These are phyloP conservation scores for Verticillium albo-atrum DNA, from an alignment of 2,329 filamentous ascomycete species.

Conservation along the genomic window DNA sequence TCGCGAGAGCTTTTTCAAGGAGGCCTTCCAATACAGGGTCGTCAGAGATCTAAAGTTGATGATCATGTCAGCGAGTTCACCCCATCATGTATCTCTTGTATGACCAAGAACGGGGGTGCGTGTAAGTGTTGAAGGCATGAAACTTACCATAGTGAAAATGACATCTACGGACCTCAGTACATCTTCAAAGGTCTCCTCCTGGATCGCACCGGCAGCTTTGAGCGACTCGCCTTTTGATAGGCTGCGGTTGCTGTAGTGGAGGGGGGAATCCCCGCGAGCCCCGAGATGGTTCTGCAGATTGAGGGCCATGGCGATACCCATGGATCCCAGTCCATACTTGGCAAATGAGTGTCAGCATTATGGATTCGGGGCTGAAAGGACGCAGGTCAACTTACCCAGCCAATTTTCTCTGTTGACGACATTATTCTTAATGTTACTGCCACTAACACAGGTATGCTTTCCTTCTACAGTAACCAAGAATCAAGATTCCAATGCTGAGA, in stretches of 20 bases:
- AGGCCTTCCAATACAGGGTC: conserved; percentile 6
- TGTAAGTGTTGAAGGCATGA: too few species aligned
- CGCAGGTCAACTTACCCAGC: too few species aligned
- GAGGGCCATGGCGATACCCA: conserved; percentile 37
- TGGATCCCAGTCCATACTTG: conserved; percentile 32
- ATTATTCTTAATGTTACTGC: too few species aligned
- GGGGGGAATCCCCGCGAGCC: conserved; percentile 21
- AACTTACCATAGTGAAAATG: conserved; percentile 31
- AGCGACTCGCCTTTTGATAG: conserved; percentile 29
- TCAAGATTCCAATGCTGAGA: too few species aligned
- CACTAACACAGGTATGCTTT: too few species aligned
- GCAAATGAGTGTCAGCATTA: not conserved
- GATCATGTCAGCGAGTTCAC: too few species aligned
- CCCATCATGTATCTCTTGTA: too few species aligned
- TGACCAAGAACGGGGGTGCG: too few species aligned
- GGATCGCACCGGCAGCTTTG: conserved; percentile 24
- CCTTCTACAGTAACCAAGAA: too few species aligned
- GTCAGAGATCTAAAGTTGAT: too few species aligned
- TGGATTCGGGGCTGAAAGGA: not conserved
- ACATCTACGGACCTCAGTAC: conserved; percentile 29
- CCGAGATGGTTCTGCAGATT: conserved; percentile 35
- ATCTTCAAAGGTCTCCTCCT: conserved; percentile 26
- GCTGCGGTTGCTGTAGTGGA: conserved; percentile 34
- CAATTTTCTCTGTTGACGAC: too few species aligned
- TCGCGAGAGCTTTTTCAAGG: conserved; percentile 2